Percentiles rank a stretch among this genome's conserved stretches.
These are phyloP conservation scores for Plasmodium coatneyi DNA, from an alignment of 169 alveolate genomes.

Conservation along the genomic window DNA sequence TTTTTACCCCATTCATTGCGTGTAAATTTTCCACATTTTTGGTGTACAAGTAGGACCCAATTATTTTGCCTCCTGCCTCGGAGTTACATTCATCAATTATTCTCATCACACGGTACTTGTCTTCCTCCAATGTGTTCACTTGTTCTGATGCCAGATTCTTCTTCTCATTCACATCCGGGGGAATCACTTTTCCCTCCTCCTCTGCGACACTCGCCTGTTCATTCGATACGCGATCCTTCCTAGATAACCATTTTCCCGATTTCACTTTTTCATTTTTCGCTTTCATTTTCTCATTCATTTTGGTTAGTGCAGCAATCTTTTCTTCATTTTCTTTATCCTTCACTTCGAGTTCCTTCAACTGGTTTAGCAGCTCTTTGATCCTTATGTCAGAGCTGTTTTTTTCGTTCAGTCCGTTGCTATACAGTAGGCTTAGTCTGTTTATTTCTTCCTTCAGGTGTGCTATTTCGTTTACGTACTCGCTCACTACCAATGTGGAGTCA, in stretches of 20 bases:
- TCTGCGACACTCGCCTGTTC: neutral
- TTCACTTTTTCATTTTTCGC: conserved; percentile 3
- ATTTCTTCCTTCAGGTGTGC: conserved; percentile 38
- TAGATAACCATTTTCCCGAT: neutral
- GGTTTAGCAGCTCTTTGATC: neutral
- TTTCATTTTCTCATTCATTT: neutral
- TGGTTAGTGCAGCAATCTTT: neutral
- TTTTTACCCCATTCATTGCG: neutral
- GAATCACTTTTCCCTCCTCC: neutral
- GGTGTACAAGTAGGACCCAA: conserved; percentile 27
- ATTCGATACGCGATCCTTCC: neutral
- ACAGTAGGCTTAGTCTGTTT: conserved; percentile 27
- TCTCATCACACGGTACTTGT: conserved; percentile 26
- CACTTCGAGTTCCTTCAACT: conserved; percentile 8
- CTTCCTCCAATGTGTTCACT: conserved; percentile 8
- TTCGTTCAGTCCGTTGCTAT: conserved; percentile 43
- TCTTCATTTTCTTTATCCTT: conserved; percentile 22
- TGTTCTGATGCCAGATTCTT: neutral
- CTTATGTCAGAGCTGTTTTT: conserved; percentile 54
- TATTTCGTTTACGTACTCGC: conserved; percentile 12
- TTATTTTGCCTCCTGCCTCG: conserved; percentile 5
- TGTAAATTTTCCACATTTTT: conserved; percentile 24
- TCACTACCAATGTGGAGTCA: neutral
- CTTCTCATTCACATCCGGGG: neutral
- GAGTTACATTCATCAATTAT: conserved; percentile 28